phyloP scores from a whole-genome alignment of 108 stramenopile species.

The Conticribra weissflogii region DNA sequence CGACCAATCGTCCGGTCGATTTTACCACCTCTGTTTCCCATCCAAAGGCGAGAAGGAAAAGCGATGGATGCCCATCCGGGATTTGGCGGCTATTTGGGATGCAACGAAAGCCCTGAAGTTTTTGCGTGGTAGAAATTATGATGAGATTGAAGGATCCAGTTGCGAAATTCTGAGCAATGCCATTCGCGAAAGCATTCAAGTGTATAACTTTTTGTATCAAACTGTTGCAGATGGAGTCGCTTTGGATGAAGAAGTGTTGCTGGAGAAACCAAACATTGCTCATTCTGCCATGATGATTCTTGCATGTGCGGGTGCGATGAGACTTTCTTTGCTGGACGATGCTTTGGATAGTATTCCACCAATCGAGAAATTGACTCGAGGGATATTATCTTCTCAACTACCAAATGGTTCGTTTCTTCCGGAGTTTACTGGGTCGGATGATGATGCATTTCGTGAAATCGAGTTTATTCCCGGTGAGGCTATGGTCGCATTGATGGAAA shows the following conservation, averaged over 20 bases:
- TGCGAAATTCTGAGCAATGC: conserved; percentile 14
- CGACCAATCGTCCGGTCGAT: conserved; percentile 25
- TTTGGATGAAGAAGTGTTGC: conserved; percentile 14
- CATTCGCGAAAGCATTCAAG: conserved; percentile 22
- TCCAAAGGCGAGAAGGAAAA: conserved; percentile 17
- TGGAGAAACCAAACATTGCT: conserved; percentile 51
- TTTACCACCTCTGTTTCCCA: conserved; percentile 37
- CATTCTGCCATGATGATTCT: conserved; percentile 53
- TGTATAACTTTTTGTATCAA: conserved; percentile 17
- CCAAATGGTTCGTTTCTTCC: conserved; percentile 45
- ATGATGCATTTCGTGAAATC: conserved; percentile 34
- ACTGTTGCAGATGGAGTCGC: not conserved
- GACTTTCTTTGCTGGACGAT: not conserved
- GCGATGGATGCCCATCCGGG: conserved; percentile 50
- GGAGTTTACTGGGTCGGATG: conserved; percentile 12
- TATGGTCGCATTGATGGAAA: conserved; percentile 48
- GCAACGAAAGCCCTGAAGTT: conserved; percentile 39
- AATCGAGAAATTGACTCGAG: conserved; percentile 35
- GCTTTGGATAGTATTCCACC: not conserved
- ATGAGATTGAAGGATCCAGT: not conserved
- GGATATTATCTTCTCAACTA: conserved; percentile 50
- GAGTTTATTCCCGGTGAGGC: conserved; percentile 63
- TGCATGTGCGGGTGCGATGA: conserved; percentile 13
- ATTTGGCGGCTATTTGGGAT: conserved; percentile 60
- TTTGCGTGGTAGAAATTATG: conserved; percentile 2